These are phyloP conservation scores for Basipetospora sp. DNA, from an alignment of 2,329 filamentous ascomycete genomes.

Conservation along the genomic window DNA sequence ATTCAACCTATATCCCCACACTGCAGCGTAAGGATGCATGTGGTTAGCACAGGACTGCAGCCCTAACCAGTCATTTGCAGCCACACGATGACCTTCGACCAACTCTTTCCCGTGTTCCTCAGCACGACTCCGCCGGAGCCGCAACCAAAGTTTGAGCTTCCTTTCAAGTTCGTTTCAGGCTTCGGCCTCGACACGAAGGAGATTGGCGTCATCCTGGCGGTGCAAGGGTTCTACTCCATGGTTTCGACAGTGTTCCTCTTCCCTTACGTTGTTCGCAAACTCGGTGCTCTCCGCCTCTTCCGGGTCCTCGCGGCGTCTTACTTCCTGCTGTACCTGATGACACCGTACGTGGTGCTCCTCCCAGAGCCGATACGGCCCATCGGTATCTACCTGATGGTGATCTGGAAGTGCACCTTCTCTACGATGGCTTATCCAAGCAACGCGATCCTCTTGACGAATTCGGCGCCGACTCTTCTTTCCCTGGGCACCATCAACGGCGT, in stretches of 20 bases:
- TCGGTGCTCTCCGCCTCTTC: slow-evolving; percentile 72
- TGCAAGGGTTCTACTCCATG: slow-evolving; percentile 83
- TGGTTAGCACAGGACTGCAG: too few relatives aligned
- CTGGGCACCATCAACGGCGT: slow-evolving; percentile 87
- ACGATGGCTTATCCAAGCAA: slow-evolving; percentile 85
- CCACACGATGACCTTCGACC: slow-evolving; percentile 93
- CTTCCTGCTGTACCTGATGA: slow-evolving; percentile 72
- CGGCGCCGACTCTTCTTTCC: slow-evolving; percentile 67
- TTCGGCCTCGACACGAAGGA: slow-evolving; percentile 70
- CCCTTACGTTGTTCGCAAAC: slow-evolving; percentile 55
- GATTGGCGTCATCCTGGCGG: slow-evolving; percentile 75
- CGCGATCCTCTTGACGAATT: slow-evolving; percentile 77
- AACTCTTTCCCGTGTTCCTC: slow-evolving; percentile 82
- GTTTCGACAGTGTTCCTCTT: slow-evolving; percentile 74
- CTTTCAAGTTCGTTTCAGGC: slow-evolving; percentile 79
- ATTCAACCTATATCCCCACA: too few relatives aligned
- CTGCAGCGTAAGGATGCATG: too few relatives aligned
- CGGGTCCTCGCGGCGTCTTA: slow-evolving; percentile 68
- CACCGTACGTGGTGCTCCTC: slow-evolving; percentile 78
- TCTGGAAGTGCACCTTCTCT: slow-evolving; percentile 87
- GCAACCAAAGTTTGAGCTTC: slow-evolving; percentile 43
- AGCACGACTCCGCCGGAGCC: slow-evolving; percentile 44
- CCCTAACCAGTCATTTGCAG: slow-evolving; percentile 32
- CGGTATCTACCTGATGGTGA: slow-evolving; percentile 61
- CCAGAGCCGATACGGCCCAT: slow-evolving; percentile 56